Evolutionary conservation across 2,329 filamentous ascomycete genomes (phyloP), one percentile per base, ranked within the genome.

Genomic region (Fusarium lyarnte): DNA sequence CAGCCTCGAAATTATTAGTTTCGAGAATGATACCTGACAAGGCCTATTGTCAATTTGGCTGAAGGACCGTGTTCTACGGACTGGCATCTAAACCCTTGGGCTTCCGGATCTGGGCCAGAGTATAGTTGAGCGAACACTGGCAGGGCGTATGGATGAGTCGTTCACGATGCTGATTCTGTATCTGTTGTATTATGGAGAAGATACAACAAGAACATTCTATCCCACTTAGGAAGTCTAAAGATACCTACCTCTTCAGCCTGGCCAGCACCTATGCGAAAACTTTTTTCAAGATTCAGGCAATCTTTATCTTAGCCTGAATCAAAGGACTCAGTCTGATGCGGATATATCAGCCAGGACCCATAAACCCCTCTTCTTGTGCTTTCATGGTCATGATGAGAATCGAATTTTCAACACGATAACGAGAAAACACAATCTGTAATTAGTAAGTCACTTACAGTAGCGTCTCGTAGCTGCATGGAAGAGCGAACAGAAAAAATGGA

Each of bases 401-500:
- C 41, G 51, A 62, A n/a, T 47, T 52, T 51, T 66, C 54, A 52
- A 60, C 43, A 62, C 43, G 66, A 64, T 41, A 74, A 69, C 51
- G 55, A 63, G 51, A 53, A 52, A 55, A 43, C 49, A 59, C 38
- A 66, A 63, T 55, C 54, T 74, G 68, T 43, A 65, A 60, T 70
- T 70, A 63, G 43, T 62, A 36, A 71, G 49, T 63, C 25, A 64
- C 58, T 21, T 64, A 58, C 55, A 69, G 65, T 63, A 66, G 64
- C 62, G 52, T 58, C 25, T n/a, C 21, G 23, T 54, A 53, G 57
- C 38, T 73, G 66, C 66, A 73, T 61, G 61, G 53, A 66, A 63
- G 57, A 58, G 60, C 57, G 72, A 57, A 55, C 39, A 49, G 47
- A 49, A 45, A 51, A 64, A 52, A 76, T 73, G 62, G 65, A 74